Evolutionary conservation across 163 green algal genomes (phyloP).

Genomic region (Chloroidium sp.): DNA sequence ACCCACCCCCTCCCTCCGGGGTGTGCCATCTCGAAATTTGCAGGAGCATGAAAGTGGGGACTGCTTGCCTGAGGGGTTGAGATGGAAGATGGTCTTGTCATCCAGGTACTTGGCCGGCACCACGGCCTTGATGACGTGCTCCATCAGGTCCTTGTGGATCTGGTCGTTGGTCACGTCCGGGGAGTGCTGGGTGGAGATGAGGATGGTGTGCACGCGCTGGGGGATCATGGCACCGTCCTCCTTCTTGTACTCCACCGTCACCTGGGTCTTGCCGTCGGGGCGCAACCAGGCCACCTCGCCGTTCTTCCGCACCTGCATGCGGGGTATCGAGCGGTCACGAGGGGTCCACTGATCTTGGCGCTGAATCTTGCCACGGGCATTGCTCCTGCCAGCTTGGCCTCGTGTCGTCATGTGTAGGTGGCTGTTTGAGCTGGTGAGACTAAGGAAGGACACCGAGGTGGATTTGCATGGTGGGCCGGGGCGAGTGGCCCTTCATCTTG

Average conservation of each 20-base stretch:
- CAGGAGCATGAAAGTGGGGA: not conserved
- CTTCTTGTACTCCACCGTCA: conserved; percentile 98
- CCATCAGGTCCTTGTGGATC: conserved; percentile 89
- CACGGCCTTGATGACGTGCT: conserved; percentile 85
- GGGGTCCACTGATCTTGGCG: too few relatives aligned
- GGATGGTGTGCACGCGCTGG: conserved; percentile 95
- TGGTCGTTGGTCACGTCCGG: conserved; percentile 95
- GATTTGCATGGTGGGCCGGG: too few relatives aligned
- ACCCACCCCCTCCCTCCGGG: not conserved
- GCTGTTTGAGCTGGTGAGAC: too few relatives aligned
- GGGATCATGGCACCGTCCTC: conserved; percentile 83
- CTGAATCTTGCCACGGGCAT: too few relatives aligned
- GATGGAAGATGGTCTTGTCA: conserved; percentile 99
- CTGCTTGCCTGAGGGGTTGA: conserved; percentile 85
- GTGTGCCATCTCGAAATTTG: not conserved
- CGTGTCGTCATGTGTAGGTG: too few relatives aligned
- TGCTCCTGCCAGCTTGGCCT: too few relatives aligned
- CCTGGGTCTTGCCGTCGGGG: conserved; percentile 99
- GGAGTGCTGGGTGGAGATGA: conserved; percentile 98
- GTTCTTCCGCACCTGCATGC: conserved; percentile 69
- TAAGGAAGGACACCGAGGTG: too few relatives aligned
- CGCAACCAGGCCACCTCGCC: conserved; percentile 79
- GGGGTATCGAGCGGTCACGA: not conserved
- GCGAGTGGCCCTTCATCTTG: too few relatives aligned
- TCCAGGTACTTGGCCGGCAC: conserved; percentile 92